These are phyloP conservation scores for Fraxinus velutina DNA, from an alignment of 305 asterid genomes.

Conservation along the genomic window DNA sequence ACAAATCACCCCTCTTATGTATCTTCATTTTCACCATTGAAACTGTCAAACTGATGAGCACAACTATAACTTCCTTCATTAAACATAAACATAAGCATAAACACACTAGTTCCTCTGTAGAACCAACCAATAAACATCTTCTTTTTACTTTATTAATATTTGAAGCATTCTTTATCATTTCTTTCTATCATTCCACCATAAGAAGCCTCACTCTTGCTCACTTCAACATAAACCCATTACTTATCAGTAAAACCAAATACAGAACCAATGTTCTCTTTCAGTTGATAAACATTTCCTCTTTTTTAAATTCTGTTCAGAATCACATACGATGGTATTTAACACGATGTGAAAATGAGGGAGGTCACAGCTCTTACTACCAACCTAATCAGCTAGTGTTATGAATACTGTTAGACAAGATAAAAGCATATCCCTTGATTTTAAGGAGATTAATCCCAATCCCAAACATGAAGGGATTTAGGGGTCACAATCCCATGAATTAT, in stretches of 20 bases:
- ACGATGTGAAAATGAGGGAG: not conserved
- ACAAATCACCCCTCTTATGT: not conserved
- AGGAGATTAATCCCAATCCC: not conserved
- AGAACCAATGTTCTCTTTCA: not conserved
- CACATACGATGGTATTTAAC: not conserved
- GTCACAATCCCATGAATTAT: not conserved
- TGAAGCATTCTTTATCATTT: not conserved
- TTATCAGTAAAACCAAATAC: not conserved
- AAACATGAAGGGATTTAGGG: not conserved
- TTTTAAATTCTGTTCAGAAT: not conserved
- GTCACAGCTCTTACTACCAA: not conserved
- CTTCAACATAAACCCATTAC: not conserved
- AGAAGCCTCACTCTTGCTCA: not conserved
- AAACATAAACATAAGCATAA: not conserved
- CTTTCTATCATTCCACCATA: not conserved
- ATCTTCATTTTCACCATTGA: not conserved
- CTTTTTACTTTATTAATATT: not conserved
- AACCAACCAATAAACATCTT: not conserved
- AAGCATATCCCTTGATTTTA: not conserved
- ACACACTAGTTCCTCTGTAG: not conserved
- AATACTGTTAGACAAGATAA: not conserved
- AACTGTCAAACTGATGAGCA: not conserved
- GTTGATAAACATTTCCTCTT: not conserved
- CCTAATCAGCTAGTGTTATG: not conserved
- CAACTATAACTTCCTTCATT: not conserved